A percentile compares a stretch with the other conserved stretches of the same genome.
Evolutionary conservation across 441 rosid species (phyloP).

Genomic region (Syzygium malaccense): DNA sequence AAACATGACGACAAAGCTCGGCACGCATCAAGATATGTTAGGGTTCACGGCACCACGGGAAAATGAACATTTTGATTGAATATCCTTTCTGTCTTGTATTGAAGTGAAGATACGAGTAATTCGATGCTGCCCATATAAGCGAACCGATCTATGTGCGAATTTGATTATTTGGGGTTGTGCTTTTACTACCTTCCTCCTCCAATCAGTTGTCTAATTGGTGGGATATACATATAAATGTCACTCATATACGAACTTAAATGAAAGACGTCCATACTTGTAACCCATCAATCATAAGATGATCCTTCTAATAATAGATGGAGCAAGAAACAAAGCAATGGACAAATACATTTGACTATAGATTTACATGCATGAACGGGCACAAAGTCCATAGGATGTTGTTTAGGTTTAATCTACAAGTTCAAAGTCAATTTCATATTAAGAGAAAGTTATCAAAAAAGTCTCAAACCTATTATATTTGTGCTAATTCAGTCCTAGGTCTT

Average conservation of each 20-base stretch:
- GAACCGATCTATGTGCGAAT: not conserved
- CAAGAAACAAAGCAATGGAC: not conserved
- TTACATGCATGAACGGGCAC: not conserved
- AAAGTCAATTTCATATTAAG: not conserved
- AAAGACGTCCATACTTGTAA: not conserved
- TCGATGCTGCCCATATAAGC: not conserved
- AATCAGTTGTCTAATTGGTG: not conserved
- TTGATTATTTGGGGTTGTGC: not conserved
- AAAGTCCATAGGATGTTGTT: not conserved
- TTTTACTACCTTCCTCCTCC: not conserved
- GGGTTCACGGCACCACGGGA: not conserved
- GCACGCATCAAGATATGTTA: not conserved
- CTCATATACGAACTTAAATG: not conserved
- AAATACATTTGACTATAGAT: not conserved
- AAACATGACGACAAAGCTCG: not conserved
- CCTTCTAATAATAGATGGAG: not conserved
- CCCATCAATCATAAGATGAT: not conserved
- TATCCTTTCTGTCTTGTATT: not conserved
- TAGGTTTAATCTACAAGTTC: not conserved
- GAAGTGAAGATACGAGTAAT: not conserved
- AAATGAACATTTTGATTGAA: not conserved
- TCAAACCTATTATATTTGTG: no score
- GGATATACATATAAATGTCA: not conserved
- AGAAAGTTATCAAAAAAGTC: not conserved
- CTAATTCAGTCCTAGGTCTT: no score